Conservation (phyloP, 2,329 filamentous ascomycete species). For the Nothopassalora personata region DNA sequence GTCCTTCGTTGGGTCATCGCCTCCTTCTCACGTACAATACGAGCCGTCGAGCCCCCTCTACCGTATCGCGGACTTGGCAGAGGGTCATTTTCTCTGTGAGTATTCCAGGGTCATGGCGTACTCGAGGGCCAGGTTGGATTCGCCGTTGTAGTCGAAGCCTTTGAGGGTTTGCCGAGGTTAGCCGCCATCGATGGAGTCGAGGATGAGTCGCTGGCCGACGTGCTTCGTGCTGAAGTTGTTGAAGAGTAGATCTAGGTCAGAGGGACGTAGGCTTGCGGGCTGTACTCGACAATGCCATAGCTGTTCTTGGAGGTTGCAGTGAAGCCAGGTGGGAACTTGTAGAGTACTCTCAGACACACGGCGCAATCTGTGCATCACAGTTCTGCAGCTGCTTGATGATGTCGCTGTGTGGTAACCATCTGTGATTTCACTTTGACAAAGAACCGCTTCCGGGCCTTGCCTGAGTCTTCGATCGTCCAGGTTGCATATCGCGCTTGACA, state of each 20-base stretch:
- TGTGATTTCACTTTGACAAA: constrained; percentile 26
- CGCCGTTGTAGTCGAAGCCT: constrained; percentile 20
- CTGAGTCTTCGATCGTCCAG: constrained; percentile 12
- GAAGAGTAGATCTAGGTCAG: constrained; percentile 35
- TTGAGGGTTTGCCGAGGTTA: constrained; percentile 38
- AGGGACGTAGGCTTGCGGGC: constrained; percentile 46
- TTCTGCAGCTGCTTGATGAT: constrained; percentile 32
- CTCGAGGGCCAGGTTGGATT: constrained; percentile 5
- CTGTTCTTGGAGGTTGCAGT: constrained; percentile 44
- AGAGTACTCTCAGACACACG: constrained; percentile 44
- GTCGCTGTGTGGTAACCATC: constrained; percentile 13
- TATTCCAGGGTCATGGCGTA: constrained; percentile 37
- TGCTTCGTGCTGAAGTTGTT: constrained; percentile 30
- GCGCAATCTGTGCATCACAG: constrained; percentile 54
- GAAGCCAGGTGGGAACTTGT: constrained; percentile 32
- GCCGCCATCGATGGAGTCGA: constrained; percentile 30
- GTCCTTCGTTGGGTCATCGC: constrained; percentile 30
- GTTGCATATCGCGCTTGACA: constrained; percentile 18
- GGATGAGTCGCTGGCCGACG: constrained; percentile 30
- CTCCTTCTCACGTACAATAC: constrained; percentile 35
- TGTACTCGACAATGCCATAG: constrained; percentile 51
- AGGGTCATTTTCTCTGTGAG: constrained; percentile 47
- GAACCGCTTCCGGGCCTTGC: constrained; percentile 29
- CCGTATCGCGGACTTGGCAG: constrained; percentile 38
- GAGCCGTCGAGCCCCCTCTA: constrained; percentile 37